phyloP scores from a whole-genome alignment of 306 rosid genomes.

The Ormosia semicastrata region DNA sequence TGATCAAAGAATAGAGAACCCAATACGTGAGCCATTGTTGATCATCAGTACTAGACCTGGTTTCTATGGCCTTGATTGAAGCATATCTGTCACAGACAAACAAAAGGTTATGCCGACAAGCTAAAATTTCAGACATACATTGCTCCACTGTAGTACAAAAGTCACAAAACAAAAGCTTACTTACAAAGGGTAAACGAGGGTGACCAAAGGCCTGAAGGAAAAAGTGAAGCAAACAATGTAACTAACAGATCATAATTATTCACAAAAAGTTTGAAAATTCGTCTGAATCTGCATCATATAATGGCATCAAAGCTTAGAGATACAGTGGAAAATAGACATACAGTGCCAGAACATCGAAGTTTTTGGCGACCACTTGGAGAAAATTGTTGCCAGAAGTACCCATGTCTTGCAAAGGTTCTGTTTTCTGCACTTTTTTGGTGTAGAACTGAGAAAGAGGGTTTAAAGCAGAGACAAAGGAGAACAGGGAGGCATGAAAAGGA shows the following conservation, averaged over 20 bases:
- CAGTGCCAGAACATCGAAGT: conserved; percentile 93
- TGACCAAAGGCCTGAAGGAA: conserved; percentile 68
- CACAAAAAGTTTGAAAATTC: neutral
- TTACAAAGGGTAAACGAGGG: conserved; percentile 91
- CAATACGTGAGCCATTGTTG: conserved; percentile 98
- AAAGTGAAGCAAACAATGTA: neutral
- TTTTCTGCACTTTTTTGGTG: neutral
- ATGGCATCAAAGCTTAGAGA: neutral
- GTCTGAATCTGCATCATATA: neutral
- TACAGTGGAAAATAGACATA: conserved; percentile 24
- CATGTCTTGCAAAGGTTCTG: conserved; percentile 38
- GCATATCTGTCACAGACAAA: conserved; percentile 52
- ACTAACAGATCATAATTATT: neutral
- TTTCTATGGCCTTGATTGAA: conserved; percentile 88
- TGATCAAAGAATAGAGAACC: conserved; percentile 85
- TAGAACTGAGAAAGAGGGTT: conserved; percentile 21
- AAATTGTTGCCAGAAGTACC: conserved; percentile 56
- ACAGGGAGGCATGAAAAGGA: conserved; percentile 19
- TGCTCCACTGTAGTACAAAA: conserved; percentile 7
- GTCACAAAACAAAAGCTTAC: conserved; percentile 22
- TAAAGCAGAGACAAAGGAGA: neutral
- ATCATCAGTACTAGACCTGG: conserved; percentile 66
- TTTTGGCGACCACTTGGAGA: conserved; percentile 73
- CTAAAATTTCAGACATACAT: neutral
- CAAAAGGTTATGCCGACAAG: neutral